Evolutionary conservation across 331 rosid genomes (phyloP).

Genomic region (Acacia concinna): DNA sequence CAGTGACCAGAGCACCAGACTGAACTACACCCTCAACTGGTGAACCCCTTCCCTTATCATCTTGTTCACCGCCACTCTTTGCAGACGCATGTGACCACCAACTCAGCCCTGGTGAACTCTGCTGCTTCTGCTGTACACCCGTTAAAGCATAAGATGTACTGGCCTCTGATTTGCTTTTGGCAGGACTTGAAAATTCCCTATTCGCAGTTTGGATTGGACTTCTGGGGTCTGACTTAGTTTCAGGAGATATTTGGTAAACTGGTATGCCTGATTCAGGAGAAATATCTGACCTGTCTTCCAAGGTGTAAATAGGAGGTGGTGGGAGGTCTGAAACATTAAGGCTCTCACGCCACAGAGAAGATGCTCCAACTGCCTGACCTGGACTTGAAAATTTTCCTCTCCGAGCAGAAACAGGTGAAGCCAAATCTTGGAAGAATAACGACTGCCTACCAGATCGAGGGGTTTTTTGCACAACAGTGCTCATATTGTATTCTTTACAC

Average conservation of each 20-base stretch:
- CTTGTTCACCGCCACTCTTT: constrained; percentile 75
- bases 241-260: constrained; percentile 84
- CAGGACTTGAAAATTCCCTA: constrained; percentile 60
- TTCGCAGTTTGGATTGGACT: constrained; percentile 54
- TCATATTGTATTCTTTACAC: constrained; percentile 48
- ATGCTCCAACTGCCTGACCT: constrained; percentile 79
- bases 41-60: constrained; percentile 77
- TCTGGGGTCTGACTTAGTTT: constrained; percentile 67
- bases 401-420: constrained; percentile 76
- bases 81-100: constrained; percentile 86
- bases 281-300: constrained; percentile 88
- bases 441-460: constrained; percentile 81
- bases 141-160: constrained; percentile 74
- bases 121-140: constrained; percentile 67
- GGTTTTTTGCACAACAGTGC: constrained; percentile 61
- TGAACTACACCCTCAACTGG: constrained; percentile 97
- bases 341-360: constrained; percentile 87
- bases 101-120: constrained; percentile 57
- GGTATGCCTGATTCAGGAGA: constrained; percentile 91
- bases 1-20: constrained; percentile 82
- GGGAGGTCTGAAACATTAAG: constrained; percentile 78
- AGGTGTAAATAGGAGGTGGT: constrained; percentile 88
- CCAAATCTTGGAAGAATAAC: constrained; percentile 88
- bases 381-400: constrained; percentile 80
- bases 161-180: constrained; percentile 64